These are phyloP conservation scores for Fusarium sp. DNA, from an alignment of 2,329 filamentous ascomycete genomes.

Conservation along the genomic window DNA sequence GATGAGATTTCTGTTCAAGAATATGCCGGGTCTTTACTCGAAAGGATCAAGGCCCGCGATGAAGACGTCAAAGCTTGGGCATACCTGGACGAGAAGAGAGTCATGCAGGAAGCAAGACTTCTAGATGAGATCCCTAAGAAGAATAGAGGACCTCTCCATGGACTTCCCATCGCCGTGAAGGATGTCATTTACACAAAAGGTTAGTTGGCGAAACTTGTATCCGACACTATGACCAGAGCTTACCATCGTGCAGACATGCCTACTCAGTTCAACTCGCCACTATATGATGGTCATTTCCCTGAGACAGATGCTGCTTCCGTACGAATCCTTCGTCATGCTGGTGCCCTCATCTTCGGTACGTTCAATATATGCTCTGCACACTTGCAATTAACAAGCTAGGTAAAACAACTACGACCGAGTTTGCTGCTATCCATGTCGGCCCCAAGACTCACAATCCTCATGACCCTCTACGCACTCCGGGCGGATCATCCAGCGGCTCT, in stretches of 20 bases:
- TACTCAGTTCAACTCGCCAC: conserved; percentile 63
- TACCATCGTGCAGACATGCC: conserved; percentile 58
- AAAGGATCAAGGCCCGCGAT: conserved; percentile 56
- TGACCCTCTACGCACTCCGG: conserved; percentile 70
- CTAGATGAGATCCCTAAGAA: conserved; percentile 60
- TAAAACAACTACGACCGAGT: conserved; percentile 67
- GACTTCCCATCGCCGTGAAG: conserved; percentile 66
- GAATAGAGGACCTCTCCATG: conserved; percentile 65
- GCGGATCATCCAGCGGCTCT: conserved; percentile 74
- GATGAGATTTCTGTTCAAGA: conserved; percentile 58
- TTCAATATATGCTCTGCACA: neutral
- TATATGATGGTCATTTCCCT: conserved; percentile 58
- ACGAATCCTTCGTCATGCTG: conserved; percentile 61
- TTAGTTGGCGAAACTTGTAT: conserved; percentile 21
- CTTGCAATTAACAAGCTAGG: conserved; percentile 10
- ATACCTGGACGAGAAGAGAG: conserved; percentile 53
- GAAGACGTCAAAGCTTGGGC: conserved; percentile 61
- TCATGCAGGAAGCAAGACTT: conserved; percentile 58
- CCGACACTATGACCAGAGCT: neutral
- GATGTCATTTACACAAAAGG: conserved; percentile 68
- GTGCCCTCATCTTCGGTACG: conserved; percentile 63
- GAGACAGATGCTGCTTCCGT: conserved; percentile 63
- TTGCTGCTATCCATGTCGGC: conserved; percentile 65
- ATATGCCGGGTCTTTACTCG: conserved; percentile 59
- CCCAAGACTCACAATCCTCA: conserved; percentile 70